These are phyloP conservation scores for Climacium dendroides DNA, from an alignment of 225 moss, liverwort and hornwort genomes.

Conservation along the genomic window DNA sequence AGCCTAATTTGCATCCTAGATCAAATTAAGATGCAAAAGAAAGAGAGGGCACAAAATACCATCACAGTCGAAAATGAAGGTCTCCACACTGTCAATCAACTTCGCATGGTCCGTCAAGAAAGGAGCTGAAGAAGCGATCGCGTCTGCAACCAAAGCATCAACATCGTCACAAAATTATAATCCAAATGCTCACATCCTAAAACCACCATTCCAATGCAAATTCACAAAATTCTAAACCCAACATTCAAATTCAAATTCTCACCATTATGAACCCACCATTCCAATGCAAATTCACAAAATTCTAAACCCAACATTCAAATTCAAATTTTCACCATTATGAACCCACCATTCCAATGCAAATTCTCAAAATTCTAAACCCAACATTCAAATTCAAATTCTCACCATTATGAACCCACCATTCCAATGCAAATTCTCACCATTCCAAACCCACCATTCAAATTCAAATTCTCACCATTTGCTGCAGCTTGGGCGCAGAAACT, in stretches of 20 bases:
- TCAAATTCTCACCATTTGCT: background rate
- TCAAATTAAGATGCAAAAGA: background rate
- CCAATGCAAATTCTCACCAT: background rate
- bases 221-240: background rate
- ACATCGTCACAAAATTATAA: background rate
- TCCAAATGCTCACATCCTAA: background rate
- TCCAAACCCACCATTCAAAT: background rate
- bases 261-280: background rate
- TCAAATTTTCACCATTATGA: background rate
- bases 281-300: background rate
- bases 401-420: background rate
- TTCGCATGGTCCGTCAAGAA: conserved; percentile 56
- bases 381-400: background rate
- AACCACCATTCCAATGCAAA: background rate
- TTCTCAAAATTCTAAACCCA: background rate
- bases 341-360: background rate
- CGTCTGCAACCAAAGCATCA: background rate
- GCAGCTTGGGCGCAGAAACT: background rate
- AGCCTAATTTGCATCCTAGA: background rate
- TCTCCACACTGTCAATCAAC: conserved; percentile 69
- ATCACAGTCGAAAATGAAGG: conserved; percentile 86
- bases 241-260: background rate
- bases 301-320: background rate
- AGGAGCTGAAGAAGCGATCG: conserved; percentile 5
- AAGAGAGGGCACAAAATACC: conserved; percentile 15